These are phyloP conservation scores for Triticum turgidum DNA, from an alignment of 176 grass and related monocot species.

Conservation along the genomic window DNA sequence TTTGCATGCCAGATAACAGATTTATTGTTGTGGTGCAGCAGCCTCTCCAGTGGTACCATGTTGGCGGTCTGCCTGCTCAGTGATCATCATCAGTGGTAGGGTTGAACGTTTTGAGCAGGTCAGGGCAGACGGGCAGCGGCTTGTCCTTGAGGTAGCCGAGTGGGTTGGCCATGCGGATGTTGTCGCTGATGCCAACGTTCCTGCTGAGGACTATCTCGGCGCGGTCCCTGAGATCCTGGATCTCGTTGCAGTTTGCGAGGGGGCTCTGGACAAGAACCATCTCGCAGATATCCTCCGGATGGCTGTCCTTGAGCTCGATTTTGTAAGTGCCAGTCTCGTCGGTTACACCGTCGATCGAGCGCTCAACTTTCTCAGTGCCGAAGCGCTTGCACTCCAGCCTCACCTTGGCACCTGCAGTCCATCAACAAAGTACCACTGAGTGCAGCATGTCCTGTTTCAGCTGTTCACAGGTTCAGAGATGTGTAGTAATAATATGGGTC, in stretches of 20 bases:
- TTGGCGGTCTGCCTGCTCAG: slow-evolving; percentile 1
- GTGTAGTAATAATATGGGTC: background rate
- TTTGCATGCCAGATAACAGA: slow-evolving; percentile 13
- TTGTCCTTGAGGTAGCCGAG: slow-evolving; percentile 73
- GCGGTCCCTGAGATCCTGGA: slow-evolving; percentile 15
- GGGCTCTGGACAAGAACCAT: slow-evolving; percentile 62
- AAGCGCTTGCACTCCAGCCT: slow-evolving; percentile 77
- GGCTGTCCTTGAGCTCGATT: slow-evolving; percentile 68
- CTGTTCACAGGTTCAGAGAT: background rate
- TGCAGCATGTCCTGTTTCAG: background rate
- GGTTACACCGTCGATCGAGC: slow-evolving; percentile 41
- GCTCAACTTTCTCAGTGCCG: slow-evolving; percentile 32
- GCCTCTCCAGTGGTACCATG: slow-evolving; percentile 4
- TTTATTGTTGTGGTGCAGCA: background rate
- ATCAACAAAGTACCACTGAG: background rate
- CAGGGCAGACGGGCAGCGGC: slow-evolving; percentile 48
- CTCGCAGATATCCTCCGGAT: slow-evolving; percentile 73
- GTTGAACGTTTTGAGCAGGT: slow-evolving; percentile 42
- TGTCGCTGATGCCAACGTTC: slow-evolving; percentile 41
- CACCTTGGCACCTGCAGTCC: slow-evolving; percentile 60
- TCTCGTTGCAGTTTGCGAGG: slow-evolving; percentile 39
- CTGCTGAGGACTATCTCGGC: slow-evolving; percentile 48
- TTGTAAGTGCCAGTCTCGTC: slow-evolving; percentile 52
- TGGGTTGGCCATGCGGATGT: slow-evolving; percentile 46
- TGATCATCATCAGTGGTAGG: slow-evolving; percentile 18